Conservation (phyloP, 1,284 basidiomycete genomes). For the Pascua guehoae region DNA sequence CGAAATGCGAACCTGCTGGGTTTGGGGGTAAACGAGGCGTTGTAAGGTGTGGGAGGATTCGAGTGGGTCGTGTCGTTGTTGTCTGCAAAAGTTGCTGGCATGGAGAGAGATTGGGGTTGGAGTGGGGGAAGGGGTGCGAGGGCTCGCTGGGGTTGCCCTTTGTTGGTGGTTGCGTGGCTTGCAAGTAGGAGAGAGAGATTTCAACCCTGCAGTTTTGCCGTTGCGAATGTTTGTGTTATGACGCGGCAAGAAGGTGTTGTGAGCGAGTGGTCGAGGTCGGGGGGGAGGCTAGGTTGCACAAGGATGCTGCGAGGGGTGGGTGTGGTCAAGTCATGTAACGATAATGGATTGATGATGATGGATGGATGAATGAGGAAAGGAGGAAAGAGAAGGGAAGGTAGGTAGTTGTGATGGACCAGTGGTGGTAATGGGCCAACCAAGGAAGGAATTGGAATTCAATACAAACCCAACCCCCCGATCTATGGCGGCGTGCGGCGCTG, state of each 20-base stretch:
- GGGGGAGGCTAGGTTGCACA: neutral
- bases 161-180: neutral
- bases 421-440: too few species aligned
- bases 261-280: neutral
- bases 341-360: neutral
- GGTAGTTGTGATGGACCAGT: too few species aligned
- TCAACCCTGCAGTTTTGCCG: neutral
- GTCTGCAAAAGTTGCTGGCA: slow-evolving; percentile 5
- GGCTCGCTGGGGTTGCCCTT: neutral
- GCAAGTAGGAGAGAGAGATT: neutral
- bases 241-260: neutral
- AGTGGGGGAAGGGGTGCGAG: neutral
- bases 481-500: too few species aligned
- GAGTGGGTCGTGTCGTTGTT: neutral
- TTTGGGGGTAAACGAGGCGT: neutral
- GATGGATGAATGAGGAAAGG: neutral
- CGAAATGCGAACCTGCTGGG: slow-evolving; percentile 13
- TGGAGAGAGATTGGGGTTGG: neutral
- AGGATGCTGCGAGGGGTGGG: neutral
- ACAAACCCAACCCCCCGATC: too few species aligned
- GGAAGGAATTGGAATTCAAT: too few species aligned
- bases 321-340: neutral
- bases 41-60: slow-evolving; percentile 6
- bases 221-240: neutral
- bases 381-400: too few species aligned